Base-by-base conservation (phyloP, 2,329 filamentous ascomycete genomes). In the Phoma sp. region DNA sequence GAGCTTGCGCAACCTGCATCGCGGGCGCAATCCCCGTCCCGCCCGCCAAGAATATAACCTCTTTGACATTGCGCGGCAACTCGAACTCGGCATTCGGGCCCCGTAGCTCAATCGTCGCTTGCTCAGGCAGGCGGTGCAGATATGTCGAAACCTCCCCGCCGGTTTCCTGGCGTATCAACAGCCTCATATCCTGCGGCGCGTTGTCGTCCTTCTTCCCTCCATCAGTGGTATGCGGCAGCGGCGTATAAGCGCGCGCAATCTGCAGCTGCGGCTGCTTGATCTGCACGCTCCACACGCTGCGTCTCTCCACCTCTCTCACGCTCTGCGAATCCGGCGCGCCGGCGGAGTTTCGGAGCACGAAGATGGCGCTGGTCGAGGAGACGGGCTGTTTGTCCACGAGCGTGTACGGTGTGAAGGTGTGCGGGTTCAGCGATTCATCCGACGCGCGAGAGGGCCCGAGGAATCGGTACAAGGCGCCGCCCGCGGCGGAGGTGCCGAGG, bases 251-350 rank as follows among this genome's bases (percentile, higher is more conserved):
- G 58, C 95, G 80, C 38, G 91, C 90, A 64, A 99, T 96, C 76
- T 97, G 93, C 52, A 98, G 78, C 72, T 96, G 88, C 2, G 95
- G 95, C 77, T 98, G 95, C 77, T 96, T 96, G 69, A 96, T 86
- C 78, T 97, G 89, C 30, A 98, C 88, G 59, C 89, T 92, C 89
- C 91, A 96, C 37, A 96, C 82, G 4, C 89, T 89, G 51, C 84
- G 80, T 38, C 75, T 74, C 84, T 86, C 88, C 13, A 64, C 66
- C 29, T 75, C 67, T 32, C 62, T 65, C 5, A 74, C 60, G 43
- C 63, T 67, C 9, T 72, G 65, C 3, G 64, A 58, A n/a, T 73
- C 68, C 2, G 65, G 52, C 2, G 47, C 55, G n/a, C 62, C 64
- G 24, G 67, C 55, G 9, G 53, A 52, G 68, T 10, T 85, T 80